Evolutionary conservation across 495 filamentous ascomycete species (phyloP), one percentile per base, ranked within the genome.

Genomic region (Clavariopsis aquatica): DNA sequence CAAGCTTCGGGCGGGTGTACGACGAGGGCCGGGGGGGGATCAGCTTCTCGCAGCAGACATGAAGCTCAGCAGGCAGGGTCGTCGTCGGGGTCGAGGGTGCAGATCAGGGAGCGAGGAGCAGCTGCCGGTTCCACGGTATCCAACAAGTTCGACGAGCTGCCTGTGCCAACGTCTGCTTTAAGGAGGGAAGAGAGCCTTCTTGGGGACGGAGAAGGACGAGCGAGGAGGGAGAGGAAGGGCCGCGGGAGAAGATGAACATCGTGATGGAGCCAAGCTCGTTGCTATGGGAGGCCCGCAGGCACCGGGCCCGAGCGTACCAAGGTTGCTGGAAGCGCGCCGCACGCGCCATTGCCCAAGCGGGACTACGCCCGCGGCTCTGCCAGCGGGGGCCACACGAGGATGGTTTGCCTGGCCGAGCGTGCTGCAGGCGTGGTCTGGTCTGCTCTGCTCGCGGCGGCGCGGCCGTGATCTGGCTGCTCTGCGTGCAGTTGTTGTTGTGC

Each of bases 171-270:
- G 53, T 3, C 58, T 12, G 51, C 28, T n/a, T 17, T 28, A 41
- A 19, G 34, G 31, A 54, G 31, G 27, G 34, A 53, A 57, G 41
- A 51, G 52, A 43, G 68, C 68, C 68, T 70, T 70, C 68, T 70
- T 47, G 58, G 67, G 68, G 64, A 70, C 68, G 68, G 60, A 70
- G 68, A 70, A 70, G 64, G 68, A 20, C 43, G 58, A 61, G 52
- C 46, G 56, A 52, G 60, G 34, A 57, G 36, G 51, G 59, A 38
- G 34, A 38, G 34, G 47, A 34, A 59, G 57, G 58, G 57, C 29
- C 31, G 65, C 31, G 52, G 54, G 20, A 36, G 47, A 29, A 38
- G 57, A 65, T 58, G 69, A 60, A 60, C n/a, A n/a, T n/a, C n/a
- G n/a, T n/a, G n/a, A n/a, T n/a, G n/a, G n/a, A n/a, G n/a, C n/a